Evolutionary conservation across 176 grass and related monocot species (phyloP).

Genomic region (Oryza glaberrima): DNA sequence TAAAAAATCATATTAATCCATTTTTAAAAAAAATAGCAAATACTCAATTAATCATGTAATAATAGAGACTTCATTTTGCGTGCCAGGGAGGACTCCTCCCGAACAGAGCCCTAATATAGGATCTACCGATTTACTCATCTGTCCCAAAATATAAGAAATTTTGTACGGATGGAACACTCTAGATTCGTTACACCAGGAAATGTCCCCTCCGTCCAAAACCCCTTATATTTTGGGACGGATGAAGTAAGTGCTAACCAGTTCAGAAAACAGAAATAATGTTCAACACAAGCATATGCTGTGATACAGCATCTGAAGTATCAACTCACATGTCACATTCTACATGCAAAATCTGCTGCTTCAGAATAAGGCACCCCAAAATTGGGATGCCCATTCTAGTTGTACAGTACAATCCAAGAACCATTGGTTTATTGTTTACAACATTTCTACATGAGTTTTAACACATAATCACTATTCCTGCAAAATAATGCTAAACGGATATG

Average conservation of each 20-base stretch:
- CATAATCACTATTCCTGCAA: slow-evolving; percentile 36
- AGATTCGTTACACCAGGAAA: too few species aligned
- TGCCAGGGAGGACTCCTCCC: too few species aligned
- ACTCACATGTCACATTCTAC: neutral
- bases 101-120: neutral
- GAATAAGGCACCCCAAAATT: neutral
- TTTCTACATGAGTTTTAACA: slow-evolving; percentile 34
- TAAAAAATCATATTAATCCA: too few species aligned
- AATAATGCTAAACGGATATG: slow-evolving; percentile 47
- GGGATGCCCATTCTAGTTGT: slow-evolving; percentile 14
- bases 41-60: too few species aligned
- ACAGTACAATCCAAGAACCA: slow-evolving; percentile 42
- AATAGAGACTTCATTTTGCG: too few species aligned
- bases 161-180: too few species aligned
- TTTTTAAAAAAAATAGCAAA: too few species aligned
- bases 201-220: too few species aligned
- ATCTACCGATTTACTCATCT: neutral
- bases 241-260: neutral
- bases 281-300: neutral
- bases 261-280: neutral
- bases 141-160: too few species aligned
- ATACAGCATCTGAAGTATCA: neutral
- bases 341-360: slow-evolving; percentile 19
- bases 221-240: too few species aligned
- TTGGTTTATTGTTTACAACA: slow-evolving; percentile 45